A percentile compares a stretch with the other conserved stretches of the same genome.
Conservation (phyloP, 169 alveolate species). For the Plasmodium berghei region DNA sequence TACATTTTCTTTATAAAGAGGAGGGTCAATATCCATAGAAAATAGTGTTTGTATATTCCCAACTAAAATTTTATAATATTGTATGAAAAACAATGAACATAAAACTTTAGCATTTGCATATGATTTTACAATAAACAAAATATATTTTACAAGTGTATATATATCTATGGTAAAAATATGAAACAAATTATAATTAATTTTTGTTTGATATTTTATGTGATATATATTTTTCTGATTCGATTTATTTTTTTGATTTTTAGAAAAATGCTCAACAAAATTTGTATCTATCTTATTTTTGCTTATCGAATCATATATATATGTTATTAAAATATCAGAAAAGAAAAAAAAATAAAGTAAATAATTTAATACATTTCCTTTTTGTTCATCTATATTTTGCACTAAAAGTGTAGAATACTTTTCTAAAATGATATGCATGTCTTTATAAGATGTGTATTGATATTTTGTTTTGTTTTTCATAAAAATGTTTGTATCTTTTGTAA, state of each 20-base stretch:
- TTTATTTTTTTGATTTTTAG: neutral
- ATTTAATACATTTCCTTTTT: neutral
- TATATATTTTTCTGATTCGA: neutral
- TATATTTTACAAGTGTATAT: slow-evolving; percentile 12
- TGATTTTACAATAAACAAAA: slow-evolving; percentile 20
- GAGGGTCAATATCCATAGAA: neutral
- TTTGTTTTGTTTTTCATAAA: neutral
- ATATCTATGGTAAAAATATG: slow-evolving; percentile 22
- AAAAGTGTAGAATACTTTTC: slow-evolving; percentile 34
- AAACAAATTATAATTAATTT: slow-evolving; percentile 42
- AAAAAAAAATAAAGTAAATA: slow-evolving; percentile 64
- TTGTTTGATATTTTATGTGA: neutral
- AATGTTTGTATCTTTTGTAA: no score
- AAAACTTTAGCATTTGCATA: slow-evolving; percentile 23
- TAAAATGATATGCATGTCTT: slow-evolving; percentile 21
- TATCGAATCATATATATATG: slow-evolving; percentile 12
- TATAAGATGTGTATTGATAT: slow-evolving; percentile 14
- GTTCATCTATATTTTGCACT: slow-evolving; percentile 41
- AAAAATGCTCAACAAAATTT: slow-evolving; percentile 10
- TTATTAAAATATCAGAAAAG: slow-evolving; percentile 20
- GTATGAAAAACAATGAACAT: slow-evolving; percentile 33
- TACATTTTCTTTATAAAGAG: no score
- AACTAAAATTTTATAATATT: slow-evolving; percentile 16
- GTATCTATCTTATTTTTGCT: neutral
- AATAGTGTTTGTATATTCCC: slow-evolving; percentile 26